phyloP scores from a whole-genome alignment of 2,329 filamentous ascomycete species.

The Exophiala lecanii-corni region DNA sequence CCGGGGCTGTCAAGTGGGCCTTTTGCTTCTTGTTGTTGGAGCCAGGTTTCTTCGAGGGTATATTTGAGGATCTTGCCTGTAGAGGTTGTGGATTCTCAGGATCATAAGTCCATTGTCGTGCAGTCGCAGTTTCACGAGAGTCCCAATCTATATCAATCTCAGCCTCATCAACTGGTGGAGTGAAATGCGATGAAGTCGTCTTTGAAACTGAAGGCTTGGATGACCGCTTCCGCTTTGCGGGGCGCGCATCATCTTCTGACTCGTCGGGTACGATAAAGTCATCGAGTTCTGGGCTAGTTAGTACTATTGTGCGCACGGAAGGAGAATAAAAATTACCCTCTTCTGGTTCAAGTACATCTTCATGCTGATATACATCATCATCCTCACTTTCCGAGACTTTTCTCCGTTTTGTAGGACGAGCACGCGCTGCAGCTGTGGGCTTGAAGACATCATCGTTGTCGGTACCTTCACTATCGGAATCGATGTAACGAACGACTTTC shows the following conservation, averaged over 20 bases:
- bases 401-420: constrained; percentile 50
- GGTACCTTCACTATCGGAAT: constrained; percentile 70
- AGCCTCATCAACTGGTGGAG: constrained; percentile 36
- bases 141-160: constrained; percentile 51
- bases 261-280: constrained; percentile 88
- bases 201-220: constrained; percentile 32
- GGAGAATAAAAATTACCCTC: constrained; percentile 42
- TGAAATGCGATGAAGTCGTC: constrained; percentile 39
- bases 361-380: constrained; percentile 66
- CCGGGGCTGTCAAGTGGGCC: constrained; percentile 75
- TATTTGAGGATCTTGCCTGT: constrained; percentile 41
- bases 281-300: constrained; percentile 59
- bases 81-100: constrained; percentile 53
- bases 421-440: constrained; percentile 44
- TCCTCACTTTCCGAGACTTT: constrained; percentile 62
- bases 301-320: neutral
- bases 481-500: constrained; percentile 69
- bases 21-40: constrained; percentile 51
- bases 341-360: constrained; percentile 51
- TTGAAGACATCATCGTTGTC: constrained; percentile 66
- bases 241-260: constrained; percentile 63
- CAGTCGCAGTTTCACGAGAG: constrained; percentile 61
- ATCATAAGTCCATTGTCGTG: constrained; percentile 76
- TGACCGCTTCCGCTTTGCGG: constrained; percentile 68
- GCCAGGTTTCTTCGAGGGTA: constrained; percentile 33